A percentile compares a stretch with the other conserved stretches of the same genome.
phyloP scores from a whole-genome alignment of 129 eudicot genomes.

The Chrysanthemum seticuspe region DNA sequence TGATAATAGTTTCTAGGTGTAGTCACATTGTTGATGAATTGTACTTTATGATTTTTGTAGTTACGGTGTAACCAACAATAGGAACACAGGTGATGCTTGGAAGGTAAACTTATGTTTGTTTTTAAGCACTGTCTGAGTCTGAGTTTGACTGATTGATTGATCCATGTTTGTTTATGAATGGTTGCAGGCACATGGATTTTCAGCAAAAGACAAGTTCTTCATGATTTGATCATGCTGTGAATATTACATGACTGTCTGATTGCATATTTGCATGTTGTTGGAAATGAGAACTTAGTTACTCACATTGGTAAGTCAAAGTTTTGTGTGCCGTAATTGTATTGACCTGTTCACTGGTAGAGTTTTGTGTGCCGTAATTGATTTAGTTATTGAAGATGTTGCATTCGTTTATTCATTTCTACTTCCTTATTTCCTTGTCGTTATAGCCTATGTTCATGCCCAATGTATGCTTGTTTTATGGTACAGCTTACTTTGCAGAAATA shows the following conservation, averaged over 20 bases:
- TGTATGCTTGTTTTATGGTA: too few species aligned
- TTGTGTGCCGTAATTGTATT: neutral
- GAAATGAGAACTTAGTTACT: neutral
- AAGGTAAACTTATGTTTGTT: conserved; percentile 43
- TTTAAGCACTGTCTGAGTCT: conserved; percentile 3
- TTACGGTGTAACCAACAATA: too few species aligned
- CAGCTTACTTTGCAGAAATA: too few species aligned
- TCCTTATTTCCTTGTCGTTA: too few species aligned
- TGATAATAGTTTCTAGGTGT: too few species aligned
- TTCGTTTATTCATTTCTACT: too few species aligned
- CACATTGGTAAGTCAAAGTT: neutral
- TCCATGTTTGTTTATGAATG: conserved; percentile 10
- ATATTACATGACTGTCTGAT: conserved; percentile 15
- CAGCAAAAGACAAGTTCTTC: conserved; percentile 29
- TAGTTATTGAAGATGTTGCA: too few species aligned
- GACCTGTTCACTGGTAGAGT: too few species aligned
- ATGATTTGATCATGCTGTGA: conserved; percentile 7
- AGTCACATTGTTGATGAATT: too few species aligned
- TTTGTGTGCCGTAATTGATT: neutral
- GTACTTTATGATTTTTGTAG: too few species aligned
- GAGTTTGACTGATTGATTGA: neutral
- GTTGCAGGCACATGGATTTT: conserved; percentile 61
- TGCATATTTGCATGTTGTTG: neutral
- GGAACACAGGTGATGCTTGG: conserved; percentile 89
- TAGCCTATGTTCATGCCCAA: too few species aligned